Base-by-base conservation (phyloP, 305 asterid species). In the Coffea humblotiana region DNA sequence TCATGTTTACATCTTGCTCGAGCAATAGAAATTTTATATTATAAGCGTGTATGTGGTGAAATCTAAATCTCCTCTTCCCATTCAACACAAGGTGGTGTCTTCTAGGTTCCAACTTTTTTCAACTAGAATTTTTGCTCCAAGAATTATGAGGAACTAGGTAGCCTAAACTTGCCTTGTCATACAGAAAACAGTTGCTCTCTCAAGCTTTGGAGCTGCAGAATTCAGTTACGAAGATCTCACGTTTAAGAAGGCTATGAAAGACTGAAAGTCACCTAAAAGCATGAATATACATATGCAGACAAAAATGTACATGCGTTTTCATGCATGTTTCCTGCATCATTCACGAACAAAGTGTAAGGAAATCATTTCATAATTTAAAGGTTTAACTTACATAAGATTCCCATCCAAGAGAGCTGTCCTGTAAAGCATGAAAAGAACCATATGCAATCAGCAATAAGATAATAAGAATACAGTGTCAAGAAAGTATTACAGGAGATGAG, bases 371-470 rank as follows among this genome's bases (percentile, higher is more conserved):
- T 54, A 32, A 15, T 2, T 16, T 49, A 65, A 79, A 78, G 65
- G 74, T 54, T 52, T 45, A 78, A 90, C 98, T 92, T 88, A 96
- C 99, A 92, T 80, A 71, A 96, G 98, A 87, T 96, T 96, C 52
- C 98, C 99, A 84, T 96, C 99, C 79, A 84, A 74, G 85, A 96
- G 93, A 56, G 92, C 91, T 60, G 78, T 87, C 91, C 98, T 96
- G 94, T 71, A 83, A 65, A 78, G 61, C 27, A 32, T 54, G 74
- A 83, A 82, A 72, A 32, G 49, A 71, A 72, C 21, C 23, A 63
- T 8, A 75, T 6, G 2, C 18, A 61, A 63, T 76, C 72, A 76
- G 71, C 21, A 60, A 60, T 3, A 75, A 58, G 37, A 1, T n/a
- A 63, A 25, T 63, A 63, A 25, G 16, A 63, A 63, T 2, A 63